Percentiles rank a stretch among this genome's conserved stretches.
Conservation (phyloP, 106 monocot species). For the Triglochin maritima region DNA sequence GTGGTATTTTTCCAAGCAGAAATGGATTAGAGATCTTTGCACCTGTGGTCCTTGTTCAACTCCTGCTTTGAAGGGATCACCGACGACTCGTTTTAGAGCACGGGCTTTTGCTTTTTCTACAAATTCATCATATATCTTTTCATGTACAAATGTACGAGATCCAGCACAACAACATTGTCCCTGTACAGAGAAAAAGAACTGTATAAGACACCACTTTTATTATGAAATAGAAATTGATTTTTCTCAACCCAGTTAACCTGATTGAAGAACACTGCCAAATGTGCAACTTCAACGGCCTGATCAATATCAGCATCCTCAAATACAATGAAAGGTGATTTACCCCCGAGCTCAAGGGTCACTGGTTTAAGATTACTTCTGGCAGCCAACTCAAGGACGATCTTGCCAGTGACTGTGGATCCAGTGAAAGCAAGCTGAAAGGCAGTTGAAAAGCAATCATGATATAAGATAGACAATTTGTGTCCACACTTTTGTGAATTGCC, state of each 20-base stretch:
- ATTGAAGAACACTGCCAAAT: constrained; percentile 90
- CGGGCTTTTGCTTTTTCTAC: constrained; percentile 81
- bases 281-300: constrained; percentile 86
- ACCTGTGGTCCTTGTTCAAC: constrained; percentile 98
- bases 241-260: constrained; percentile 33
- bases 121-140: constrained; percentile 75
- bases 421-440: constrained; percentile 73
- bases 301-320: constrained; percentile 86
- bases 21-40: not conserved
- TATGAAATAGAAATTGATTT: too few species aligned
- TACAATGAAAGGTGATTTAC: constrained; percentile 66
- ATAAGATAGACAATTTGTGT: too few species aligned
- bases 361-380: constrained; percentile 87
- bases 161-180: constrained; percentile 95
- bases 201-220: not conserved
- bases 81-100: constrained; percentile 70
- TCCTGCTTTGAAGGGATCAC: constrained; percentile 84
- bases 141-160: constrained; percentile 92
- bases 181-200: constrained; percentile 12
- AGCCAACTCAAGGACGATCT: constrained; percentile 81
- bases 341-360: constrained; percentile 82
- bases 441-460: not conserved
- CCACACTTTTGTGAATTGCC: too few species aligned
- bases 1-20: not conserved
- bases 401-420: constrained; percentile 83